Percentiles rank a stretch among this genome's conserved stretches.
Evolutionary conservation across 768 basidiomycete genomes (phyloP).

Genomic region (Neoboletus subvelutipes): DNA sequence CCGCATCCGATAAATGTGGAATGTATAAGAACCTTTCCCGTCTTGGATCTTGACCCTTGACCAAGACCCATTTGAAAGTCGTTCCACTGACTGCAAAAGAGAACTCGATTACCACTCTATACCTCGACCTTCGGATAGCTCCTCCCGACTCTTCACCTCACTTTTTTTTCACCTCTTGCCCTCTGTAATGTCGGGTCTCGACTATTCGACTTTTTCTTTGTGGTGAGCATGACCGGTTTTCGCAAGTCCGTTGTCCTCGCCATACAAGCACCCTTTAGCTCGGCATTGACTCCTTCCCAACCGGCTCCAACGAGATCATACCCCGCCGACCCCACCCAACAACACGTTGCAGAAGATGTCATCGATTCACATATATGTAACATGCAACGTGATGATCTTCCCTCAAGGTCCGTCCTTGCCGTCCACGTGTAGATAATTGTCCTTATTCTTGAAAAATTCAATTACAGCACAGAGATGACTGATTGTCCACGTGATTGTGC

Average conservation of each 20-base stretch:
- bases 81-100: constrained; percentile 21
- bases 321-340: constrained; percentile 28
- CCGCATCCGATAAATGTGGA: constrained; percentile 24
- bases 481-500: constrained; percentile 26
- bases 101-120: constrained; percentile 17
- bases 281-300: constrained; percentile 30
- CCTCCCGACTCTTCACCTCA: constrained; percentile 3
- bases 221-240: constrained; percentile 12
- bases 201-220: constrained; percentile 30
- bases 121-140: constrained; percentile 4
- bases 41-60: constrained; percentile 24
- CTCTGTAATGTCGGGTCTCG: constrained; percentile 23
- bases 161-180: background rate
- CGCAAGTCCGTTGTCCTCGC: background rate
- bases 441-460: constrained; percentile 15
- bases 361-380: constrained; percentile 27
- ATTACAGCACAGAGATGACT: constrained; percentile 19
- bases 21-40: constrained; percentile 30
- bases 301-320: constrained; percentile 23
- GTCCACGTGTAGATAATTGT: constrained; percentile 23
- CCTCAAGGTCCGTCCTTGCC: constrained; percentile 33
- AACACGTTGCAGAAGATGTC: constrained; percentile 32
- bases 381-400: constrained; percentile 34
- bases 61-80: constrained; percentile 25
- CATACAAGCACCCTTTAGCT: constrained; percentile 11